Evolutionary conservation across 257 asterid species (phyloP), one percentile per base, ranked within the genome.

Genomic region (Scutellaria barbata): DNA sequence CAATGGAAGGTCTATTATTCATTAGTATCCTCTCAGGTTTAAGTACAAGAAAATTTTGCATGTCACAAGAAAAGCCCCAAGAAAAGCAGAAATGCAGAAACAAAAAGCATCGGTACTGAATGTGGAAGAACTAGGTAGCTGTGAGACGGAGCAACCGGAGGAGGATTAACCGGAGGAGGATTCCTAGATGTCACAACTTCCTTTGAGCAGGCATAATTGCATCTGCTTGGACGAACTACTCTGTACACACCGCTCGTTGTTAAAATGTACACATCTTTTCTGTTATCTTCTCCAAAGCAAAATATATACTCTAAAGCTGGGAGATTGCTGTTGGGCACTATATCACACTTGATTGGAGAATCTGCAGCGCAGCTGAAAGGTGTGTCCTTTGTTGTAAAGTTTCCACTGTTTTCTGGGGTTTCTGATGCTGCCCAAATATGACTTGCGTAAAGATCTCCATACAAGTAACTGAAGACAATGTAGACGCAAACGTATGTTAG

Each of bases 201-300:
- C 89, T 85, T 88, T 0, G 96, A 75, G 89, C 99, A 91, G 56
- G 82, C 74, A 75, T 86, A 91, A 46, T 76, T 83, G 74, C 99
- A 94, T n/a, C 98, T 82, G 77, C 96, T 91, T 8, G 99, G 97
- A 20, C 96, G 85, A 76, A 91, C 98, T 2, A 91, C 83, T 77
- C 96, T 81, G 76, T 89, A 94, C 52, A 88, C 96, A 0, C 97
- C 99, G 43, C 83, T 82, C 82, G 76, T 79, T 42, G 99, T 83
- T 62, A 89, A 73, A 69, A 91, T 54, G 68, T 62, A 89, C 17
- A 87, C 79, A 63, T 91, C 98, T 75, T 77, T 89, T 57, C 66
- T 83, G 81, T 88, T 94, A 75, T 94, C 99, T 74, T 89, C 80
- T 65, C 96, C 99, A 10, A 85, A 94, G 3, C 97, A 89, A 84